Conservation (phyloP, 768 basidiomycete species). For the Cystofilobasidium capitatum region DNA sequence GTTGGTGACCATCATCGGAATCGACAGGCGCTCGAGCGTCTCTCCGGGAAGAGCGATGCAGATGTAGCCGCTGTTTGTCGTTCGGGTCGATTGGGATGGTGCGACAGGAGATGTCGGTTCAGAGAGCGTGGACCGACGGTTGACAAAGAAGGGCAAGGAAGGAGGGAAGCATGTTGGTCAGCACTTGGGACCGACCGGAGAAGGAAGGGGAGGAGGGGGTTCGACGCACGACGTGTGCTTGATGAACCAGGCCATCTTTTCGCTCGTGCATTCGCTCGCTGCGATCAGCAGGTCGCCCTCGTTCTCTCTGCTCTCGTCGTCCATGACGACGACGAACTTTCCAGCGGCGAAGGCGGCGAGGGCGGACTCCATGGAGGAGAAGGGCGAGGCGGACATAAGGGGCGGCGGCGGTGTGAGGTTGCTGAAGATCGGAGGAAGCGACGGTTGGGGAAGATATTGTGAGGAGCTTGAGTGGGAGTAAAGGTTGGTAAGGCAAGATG, state of each 20-base stretch:
- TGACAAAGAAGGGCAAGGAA: not conserved
- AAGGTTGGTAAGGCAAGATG: too few species aligned
- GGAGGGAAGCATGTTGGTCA: too few species aligned
- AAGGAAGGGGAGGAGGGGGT: not conserved
- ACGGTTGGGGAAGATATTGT: not conserved
- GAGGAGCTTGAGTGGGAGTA: too few species aligned
- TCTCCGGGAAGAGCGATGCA: slow-evolving; percentile 72
- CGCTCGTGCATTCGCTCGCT: slow-evolving; percentile 70
- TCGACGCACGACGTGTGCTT: slow-evolving; percentile 73
- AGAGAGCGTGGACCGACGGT: not conserved
- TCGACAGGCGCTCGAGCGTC: slow-evolving; percentile 63
- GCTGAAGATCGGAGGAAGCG: not conserved
- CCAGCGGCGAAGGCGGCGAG: slow-evolving; percentile 64
- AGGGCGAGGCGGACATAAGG: slow-evolving; percentile 35
- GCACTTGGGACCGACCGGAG: not conserved
- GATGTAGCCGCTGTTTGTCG: slow-evolving; percentile 67
- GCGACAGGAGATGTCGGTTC: not conserved
- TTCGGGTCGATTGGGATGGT: not conserved
- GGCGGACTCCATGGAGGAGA: slow-evolving; percentile 73
- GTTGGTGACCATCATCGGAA: slow-evolving; percentile 87
- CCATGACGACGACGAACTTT: slow-evolving; percentile 93
- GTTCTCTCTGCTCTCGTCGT: slow-evolving; percentile 90
- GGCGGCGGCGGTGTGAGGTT: not conserved
- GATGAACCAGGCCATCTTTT: slow-evolving; percentile 99
- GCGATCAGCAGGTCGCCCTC: slow-evolving; percentile 94